A percentile compares a stretch with the other conserved stretches of the same genome.
Evolutionary conservation across 2,329 filamentous ascomycete species (phyloP).

Genomic region (Colletotrichum melonis): DNA sequence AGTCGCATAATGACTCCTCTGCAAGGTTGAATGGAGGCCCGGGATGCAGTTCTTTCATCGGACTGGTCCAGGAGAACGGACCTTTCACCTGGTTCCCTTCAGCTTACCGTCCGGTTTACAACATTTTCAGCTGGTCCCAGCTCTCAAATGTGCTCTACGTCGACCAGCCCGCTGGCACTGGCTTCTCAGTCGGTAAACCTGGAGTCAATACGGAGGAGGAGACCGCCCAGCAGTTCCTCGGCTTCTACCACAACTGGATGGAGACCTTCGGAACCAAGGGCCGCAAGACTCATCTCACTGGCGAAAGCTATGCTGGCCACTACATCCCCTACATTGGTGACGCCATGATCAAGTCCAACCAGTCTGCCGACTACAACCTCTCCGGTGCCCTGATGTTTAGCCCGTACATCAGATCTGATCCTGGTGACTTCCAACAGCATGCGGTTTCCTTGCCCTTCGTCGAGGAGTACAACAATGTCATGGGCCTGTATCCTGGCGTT

Average conservation of each 20-base stretch:
- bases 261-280: slow-evolving; percentile 75
- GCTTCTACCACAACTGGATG: slow-evolving; percentile 84
- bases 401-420: slow-evolving; percentile 69
- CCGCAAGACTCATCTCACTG: slow-evolving; percentile 79
- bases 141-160: slow-evolving; percentile 51
- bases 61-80: slow-evolving; percentile 81
- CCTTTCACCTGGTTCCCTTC: slow-evolving; percentile 78
- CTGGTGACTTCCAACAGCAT: slow-evolving; percentile 54
- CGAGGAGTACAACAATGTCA: slow-evolving; percentile 69
- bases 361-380: slow-evolving; percentile 75
- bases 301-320: slow-evolving; percentile 76
- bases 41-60: slow-evolving; percentile 71
- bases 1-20: not conserved
- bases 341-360: slow-evolving; percentile 75
- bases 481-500: slow-evolving; percentile 65
- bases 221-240: slow-evolving; percentile 75
- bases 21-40: slow-evolving; percentile 49
- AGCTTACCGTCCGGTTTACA: slow-evolving; percentile 68
- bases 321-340: slow-evolving; percentile 80
- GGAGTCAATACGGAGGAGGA: slow-evolving; percentile 76
- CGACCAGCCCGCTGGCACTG: slow-evolving; percentile 41
- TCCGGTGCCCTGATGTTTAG: slow-evolving; percentile 77
- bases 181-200: slow-evolving; percentile 63
- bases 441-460: slow-evolving; percentile 68
- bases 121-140: slow-evolving; percentile 53